phyloP scores from a whole-genome alignment of 352 stramenopile genomes.

The Phytophthora idaei region DNA sequence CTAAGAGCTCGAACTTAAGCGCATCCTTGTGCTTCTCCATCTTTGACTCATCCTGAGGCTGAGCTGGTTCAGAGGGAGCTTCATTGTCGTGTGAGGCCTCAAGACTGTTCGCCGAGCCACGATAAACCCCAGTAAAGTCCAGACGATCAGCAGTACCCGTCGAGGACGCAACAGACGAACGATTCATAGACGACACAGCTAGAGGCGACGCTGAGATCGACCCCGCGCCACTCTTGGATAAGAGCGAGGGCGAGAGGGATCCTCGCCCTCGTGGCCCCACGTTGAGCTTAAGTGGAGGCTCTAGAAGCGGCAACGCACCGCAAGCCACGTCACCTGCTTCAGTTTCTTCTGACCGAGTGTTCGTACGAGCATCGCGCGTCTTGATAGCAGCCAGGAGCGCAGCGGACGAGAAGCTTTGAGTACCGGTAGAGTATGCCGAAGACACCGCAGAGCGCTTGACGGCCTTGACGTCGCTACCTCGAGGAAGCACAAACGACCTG shows the following conservation, averaged over 20 bases:
- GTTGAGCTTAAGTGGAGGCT: conserved; percentile 33
- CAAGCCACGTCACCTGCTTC: conserved; percentile 35
- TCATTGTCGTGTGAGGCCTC: conserved; percentile 19
- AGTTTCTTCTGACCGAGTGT: conserved; percentile 36
- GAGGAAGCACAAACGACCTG: conserved; percentile 15
- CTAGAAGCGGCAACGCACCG: conserved; percentile 21
- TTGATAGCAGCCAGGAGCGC: conserved; percentile 35
- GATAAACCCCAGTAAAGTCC: conserved; percentile 61
- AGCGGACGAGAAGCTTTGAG: conserved; percentile 24
- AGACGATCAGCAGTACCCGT: conserved; percentile 39
- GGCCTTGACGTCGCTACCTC: not conserved
- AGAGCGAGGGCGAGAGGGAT: conserved; percentile 17
- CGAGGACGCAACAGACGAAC: conserved; percentile 34
- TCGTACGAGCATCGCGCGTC: conserved; percentile 22
- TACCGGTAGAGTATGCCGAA: conserved; percentile 8
- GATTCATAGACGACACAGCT: conserved; percentile 20
- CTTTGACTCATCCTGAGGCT: not conserved
- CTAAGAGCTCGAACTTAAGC: conserved; percentile 5
- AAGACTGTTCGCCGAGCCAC: conserved; percentile 41
- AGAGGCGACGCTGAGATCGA: conserved; percentile 14
- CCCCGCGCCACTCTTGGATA: conserved; percentile 6
- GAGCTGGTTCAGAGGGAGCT: not conserved
- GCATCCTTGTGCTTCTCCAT: not conserved
- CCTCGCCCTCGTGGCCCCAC: conserved; percentile 18
- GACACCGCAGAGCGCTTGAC: not conserved